Base-by-base conservation (phyloP, 768 basidiomycete species). In the Lactifluus piperatus region DNA sequence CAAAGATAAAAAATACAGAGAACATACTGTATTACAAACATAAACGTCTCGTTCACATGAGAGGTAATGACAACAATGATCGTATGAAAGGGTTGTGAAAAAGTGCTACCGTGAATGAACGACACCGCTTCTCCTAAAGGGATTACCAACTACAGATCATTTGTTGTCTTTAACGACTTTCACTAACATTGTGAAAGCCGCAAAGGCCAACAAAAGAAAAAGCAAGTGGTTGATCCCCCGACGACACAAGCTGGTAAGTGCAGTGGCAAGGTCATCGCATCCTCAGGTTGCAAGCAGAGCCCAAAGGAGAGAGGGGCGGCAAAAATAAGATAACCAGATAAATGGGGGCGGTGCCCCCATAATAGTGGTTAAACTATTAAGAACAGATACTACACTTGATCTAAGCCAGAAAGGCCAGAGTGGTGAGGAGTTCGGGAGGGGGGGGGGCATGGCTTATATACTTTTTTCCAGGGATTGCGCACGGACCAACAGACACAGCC, bases 381-480 rank as follows among this genome's bases (percentile, higher is more conserved):
- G 86, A 88, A 89, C 88, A 91, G 87, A 89, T 91, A 90, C 88
- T 89, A 90, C 88, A 90, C 88, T 89, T 89, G 87, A 89, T 90
- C 88, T 88, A 89, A 90, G 88, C 88, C 87, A 89, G 30, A 88
- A 86, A 88, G 86, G 85, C 86, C 86, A 87, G 86, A 88, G 86
- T 87, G 86, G 85, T 86, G 77, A 84, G 65, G 74, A 62, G 29
- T 56, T 22, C 22, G 26, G 27, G 0, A 0, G 20, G 13, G 29
- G 30, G 24, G 9, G n/a, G 32, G 9, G 36, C 51, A 4, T 4
- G 1, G 24, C 0, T 64, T 63, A 27, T 63, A 62, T 63, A 63
- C 43, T 1, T 6, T 1, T 10, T n/a, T n/a, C n/a, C n/a, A n/a
- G 34, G 1, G 4, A 18, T 10, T 16, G 62, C 59, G 62, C 62